Evolutionary conservation across 2,329 filamentous ascomycete genomes (phyloP), one percentile per base, ranked within the genome.

Genomic region (Claviceps monticola): DNA sequence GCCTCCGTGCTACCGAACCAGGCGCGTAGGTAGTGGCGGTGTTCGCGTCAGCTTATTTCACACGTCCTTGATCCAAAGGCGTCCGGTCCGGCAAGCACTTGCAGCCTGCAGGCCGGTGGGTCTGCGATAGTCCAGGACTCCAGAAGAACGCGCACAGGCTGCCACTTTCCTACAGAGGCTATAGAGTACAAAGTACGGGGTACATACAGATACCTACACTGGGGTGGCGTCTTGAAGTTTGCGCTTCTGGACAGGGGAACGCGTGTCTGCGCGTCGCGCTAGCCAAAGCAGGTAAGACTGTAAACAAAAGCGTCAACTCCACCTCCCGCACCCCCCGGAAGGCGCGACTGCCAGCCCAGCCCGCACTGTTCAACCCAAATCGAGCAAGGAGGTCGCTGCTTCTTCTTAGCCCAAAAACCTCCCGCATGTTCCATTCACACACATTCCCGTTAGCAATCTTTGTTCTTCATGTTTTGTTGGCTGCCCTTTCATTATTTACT

Each of bases 221-320:
- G 21, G 34, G 44, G 23, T 49, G 51, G 50, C 45, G 29, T 51
- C 46, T 46, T 36, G 49, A 51, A 29, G 34, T 50, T 52, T 49
- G 54, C 50, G 49, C 51, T 57, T 55, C 51, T 53, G 53, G 57
- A 57, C 50, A 55, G 59, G 58, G 58, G 58, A n/a, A 66, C 65
- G 65, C 65, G 65, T 62, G 59, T 55, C 44, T 50, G 55, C 64
- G 65, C 61, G 66, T 57, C 45, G 44, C 56, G 56, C 64, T 66
- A 66, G 52, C 56, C 59, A 19, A 1, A 55, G 56, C 36, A 46
- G 58, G 65, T 54, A 66, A 61, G 19, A 53, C 48, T 57, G 63
- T 68, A 68, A 68, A 68, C 65, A 68, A 68, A 66, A 65, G 64
- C 63, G 62, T 64, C 62, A 65, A 60, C 29, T 60, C 56, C 54